Percentiles rank a stretch among this genome's conserved stretches.
Conservation (phyloP, 1,139 yeast genomes). For the Diutina siamensis region DNA sequence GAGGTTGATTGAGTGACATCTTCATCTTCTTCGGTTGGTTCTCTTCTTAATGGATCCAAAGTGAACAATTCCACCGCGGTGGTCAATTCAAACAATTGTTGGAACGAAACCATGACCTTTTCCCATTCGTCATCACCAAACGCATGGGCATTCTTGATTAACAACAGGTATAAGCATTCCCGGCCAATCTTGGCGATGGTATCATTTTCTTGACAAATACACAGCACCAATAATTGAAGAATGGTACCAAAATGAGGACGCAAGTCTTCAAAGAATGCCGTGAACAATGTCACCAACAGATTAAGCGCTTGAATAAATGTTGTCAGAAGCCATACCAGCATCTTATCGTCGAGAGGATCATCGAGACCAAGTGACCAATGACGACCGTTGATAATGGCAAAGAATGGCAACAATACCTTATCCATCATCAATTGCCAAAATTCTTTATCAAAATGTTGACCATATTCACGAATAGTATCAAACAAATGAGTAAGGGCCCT, state of each 20-base stretch:
- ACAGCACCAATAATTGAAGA: conserved; percentile 64
- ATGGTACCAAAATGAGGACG: conserved; percentile 68
- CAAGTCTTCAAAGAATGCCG: conserved; percentile 67
- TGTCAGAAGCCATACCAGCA: conserved; percentile 91
- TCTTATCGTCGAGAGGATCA: conserved; percentile 48
- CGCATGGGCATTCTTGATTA: conserved; percentile 60
- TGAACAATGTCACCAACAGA: conserved; percentile 73
- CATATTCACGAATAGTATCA: conserved; percentile 69
- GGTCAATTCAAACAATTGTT: conserved; percentile 62
- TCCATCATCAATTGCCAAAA: conserved; percentile 81
- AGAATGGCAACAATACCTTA: conserved; percentile 79
- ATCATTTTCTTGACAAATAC: conserved; percentile 94
- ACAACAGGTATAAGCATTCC: conserved; percentile 70
- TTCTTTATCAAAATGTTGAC: conserved; percentile 56
- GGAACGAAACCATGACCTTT: conserved; percentile 53
- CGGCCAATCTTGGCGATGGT: conserved; percentile 93
- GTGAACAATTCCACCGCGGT: conserved; percentile 80
- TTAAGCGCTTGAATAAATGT: conserved; percentile 92
- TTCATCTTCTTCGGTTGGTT: conserved; percentile 11
- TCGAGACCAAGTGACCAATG: conserved; percentile 65
- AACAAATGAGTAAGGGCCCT: conserved; percentile 76
- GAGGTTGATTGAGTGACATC: conserved; percentile 10
- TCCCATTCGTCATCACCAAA: conserved; percentile 65
- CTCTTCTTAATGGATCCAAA: conserved; percentile 43
- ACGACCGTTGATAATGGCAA: conserved; percentile 54